Percentiles rank a stretch among this genome's conserved stretches.
Conservation (phyloP, 257 asterid species). For the Ajuga chamaepitys region DNA sequence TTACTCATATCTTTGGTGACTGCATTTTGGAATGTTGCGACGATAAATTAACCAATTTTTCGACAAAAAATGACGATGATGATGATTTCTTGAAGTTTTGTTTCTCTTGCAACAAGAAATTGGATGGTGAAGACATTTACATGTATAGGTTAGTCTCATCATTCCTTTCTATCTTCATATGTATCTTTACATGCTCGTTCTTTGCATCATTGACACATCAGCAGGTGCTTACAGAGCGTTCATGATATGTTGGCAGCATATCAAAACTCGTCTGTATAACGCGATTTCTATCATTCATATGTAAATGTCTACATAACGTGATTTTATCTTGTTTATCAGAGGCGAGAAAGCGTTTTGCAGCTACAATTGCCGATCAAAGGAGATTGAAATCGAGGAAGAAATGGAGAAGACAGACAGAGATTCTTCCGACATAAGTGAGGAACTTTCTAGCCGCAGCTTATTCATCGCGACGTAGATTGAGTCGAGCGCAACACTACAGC, state of each 20-base stretch:
- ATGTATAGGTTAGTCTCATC: slow-evolving; percentile 67
- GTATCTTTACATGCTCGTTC: background rate
- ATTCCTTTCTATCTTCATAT: background rate
- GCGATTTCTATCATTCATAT: too few relatives aligned
- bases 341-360: slow-evolving; percentile 97
- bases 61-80: slow-evolving; percentile 25
- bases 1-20: slow-evolving; percentile 89
- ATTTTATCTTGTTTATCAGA: slow-evolving; percentile 50
- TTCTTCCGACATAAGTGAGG: slow-evolving; percentile 24
- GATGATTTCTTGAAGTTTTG: slow-evolving; percentile 68
- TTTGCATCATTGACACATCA: too few relatives aligned
- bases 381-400: slow-evolving; percentile 67
- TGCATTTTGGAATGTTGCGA: slow-evolving; percentile 70
- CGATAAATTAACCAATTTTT: slow-evolving; percentile 29
- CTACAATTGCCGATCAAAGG: slow-evolving; percentile 55
- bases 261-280: too few relatives aligned
- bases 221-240: too few relatives aligned
- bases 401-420: slow-evolving; percentile 30
- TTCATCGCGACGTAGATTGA: slow-evolving; percentile 24
- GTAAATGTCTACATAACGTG: too few relatives aligned
- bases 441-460: slow-evolving; percentile 32
- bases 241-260: background rate
- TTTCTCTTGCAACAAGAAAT: slow-evolving; percentile 59
- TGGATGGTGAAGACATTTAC: slow-evolving; percentile 86
- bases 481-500: slow-evolving; percentile 16